phyloP scores from a whole-genome alignment of 352 stramenopile genomes.

The Globisporangium heterothallicum region DNA sequence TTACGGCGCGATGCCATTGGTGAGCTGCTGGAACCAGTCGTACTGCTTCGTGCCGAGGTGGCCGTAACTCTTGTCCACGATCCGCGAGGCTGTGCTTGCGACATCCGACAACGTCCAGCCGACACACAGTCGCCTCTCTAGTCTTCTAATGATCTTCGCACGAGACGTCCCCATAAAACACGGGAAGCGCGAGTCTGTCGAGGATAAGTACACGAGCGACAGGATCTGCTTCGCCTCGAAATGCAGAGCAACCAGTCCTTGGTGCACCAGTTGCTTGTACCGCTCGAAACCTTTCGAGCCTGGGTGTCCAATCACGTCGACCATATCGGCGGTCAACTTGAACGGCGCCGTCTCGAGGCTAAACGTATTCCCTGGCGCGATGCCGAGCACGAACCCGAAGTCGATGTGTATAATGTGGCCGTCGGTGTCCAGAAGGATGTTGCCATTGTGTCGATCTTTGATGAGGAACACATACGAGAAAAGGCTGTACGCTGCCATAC shows the following conservation, averaged over 20 bases:
- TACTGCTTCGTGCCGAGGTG: conserved; percentile 80
- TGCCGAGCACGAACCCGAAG: conserved; percentile 98
- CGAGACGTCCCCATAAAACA: conserved; percentile 78
- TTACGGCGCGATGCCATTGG: conserved; percentile 72
- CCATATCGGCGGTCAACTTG: conserved; percentile 97
- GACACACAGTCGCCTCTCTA: conserved; percentile 56
- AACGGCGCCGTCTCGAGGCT: conserved; percentile 96
- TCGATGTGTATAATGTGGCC: conserved; percentile 98
- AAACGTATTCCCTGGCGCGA: conserved; percentile 95
- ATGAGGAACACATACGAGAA: conserved; percentile 96
- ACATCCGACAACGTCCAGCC: conserved; percentile 48
- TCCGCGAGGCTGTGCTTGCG: conserved; percentile 40
- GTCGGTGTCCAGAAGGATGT: conserved; percentile 95
- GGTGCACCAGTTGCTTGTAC: conserved; percentile 90
- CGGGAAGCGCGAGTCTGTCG: conserved; percentile 89
- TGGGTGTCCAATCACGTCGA: conserved; percentile 89
- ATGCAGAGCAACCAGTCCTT: conserved; percentile 93
- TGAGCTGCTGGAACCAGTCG: conserved; percentile 84
- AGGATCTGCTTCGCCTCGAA: conserved; percentile 91
- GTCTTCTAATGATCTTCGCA: conserved; percentile 34
- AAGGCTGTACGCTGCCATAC: conserved; percentile 94
- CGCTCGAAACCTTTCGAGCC: conserved; percentile 78
- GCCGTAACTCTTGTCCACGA: conserved; percentile 74
- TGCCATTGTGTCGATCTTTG: conserved; percentile 98
- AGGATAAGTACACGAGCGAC: conserved; percentile 87